These are phyloP conservation scores for Hydnum rufescens DNA, from an alignment of 768 basidiomycete genomes.

Conservation along the genomic window DNA sequence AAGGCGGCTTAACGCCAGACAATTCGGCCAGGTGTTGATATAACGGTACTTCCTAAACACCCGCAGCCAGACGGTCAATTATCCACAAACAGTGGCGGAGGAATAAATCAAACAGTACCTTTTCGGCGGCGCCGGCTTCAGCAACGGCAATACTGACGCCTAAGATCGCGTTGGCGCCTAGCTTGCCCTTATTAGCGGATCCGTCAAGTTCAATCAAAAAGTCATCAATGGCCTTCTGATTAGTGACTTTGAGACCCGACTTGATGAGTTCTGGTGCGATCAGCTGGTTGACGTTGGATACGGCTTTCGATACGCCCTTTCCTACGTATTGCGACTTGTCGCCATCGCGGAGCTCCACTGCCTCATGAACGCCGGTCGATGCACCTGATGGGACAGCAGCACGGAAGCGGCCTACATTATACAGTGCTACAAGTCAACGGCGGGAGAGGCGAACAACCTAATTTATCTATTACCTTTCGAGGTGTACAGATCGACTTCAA, in stretches of 20 bases:
- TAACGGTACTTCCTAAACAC: slow-evolving; percentile 51
- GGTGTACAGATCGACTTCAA: slow-evolving; percentile 83
- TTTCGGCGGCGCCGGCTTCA: slow-evolving; percentile 86
- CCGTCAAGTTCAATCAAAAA: slow-evolving; percentile 97
- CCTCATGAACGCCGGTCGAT: slow-evolving; percentile 95
- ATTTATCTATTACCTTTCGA: slow-evolving; percentile 54
- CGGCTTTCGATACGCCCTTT: slow-evolving; percentile 94
- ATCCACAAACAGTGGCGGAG: too few relatives aligned
- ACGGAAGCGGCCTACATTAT: slow-evolving; percentile 62
- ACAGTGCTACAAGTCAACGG: slow-evolving; percentile 5
- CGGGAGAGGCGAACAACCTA: neutral
- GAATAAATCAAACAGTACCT: slow-evolving; percentile 22
- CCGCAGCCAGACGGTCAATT: too few relatives aligned
- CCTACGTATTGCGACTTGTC: slow-evolving; percentile 87
- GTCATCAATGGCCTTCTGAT: slow-evolving; percentile 92
- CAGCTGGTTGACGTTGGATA: slow-evolving; percentile 77
- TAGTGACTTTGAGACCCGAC: slow-evolving; percentile 60
- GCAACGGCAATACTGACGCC: slow-evolving; percentile 93
- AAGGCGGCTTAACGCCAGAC: slow-evolving; percentile 87
- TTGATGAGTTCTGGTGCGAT: slow-evolving; percentile 83
- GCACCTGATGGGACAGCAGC: slow-evolving; percentile 95
- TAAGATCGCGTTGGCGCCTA: slow-evolving; percentile 97
- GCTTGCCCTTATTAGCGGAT: slow-evolving; percentile 95
- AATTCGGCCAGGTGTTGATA: slow-evolving; percentile 95
- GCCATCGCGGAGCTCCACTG: slow-evolving; percentile 94